Conservation (phyloP, 1,284 basidiomycete species). For the Takashimella tepidaria region DNA sequence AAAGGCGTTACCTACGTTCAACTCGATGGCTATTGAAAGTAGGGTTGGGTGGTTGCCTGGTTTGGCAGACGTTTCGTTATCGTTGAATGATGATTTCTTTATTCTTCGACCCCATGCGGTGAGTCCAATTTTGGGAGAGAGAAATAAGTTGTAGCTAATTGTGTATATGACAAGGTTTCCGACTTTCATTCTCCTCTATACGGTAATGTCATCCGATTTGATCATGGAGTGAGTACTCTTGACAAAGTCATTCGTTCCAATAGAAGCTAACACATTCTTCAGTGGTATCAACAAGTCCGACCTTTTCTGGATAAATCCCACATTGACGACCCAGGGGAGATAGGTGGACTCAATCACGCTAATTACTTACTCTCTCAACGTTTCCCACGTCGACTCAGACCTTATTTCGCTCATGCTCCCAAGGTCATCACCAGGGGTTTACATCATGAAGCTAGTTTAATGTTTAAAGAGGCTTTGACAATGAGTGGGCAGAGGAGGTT, state of each 20-base stretch:
- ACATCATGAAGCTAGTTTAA: conserved; percentile 42
- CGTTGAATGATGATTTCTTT: conserved; percentile 46
- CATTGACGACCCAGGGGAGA: conserved; percentile 38
- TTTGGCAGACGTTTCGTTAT: conserved; percentile 34
- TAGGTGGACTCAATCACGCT: conserved; percentile 42
- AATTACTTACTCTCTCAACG: conserved; percentile 40
- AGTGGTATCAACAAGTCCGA: conserved; percentile 36
- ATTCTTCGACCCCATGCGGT: conserved; percentile 34
- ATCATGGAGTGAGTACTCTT: conserved; percentile 24
- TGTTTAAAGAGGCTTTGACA: conserved; percentile 38
- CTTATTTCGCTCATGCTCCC: conserved; percentile 43
- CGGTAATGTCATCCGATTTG: conserved; percentile 42
- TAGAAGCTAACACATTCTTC: background rate
- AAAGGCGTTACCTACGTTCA: conserved; percentile 41
- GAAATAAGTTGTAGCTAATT: background rate
- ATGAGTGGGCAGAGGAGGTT: conserved; percentile 33
- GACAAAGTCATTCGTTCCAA: background rate
- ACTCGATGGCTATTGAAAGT: conserved; percentile 45
- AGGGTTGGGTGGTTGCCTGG: conserved; percentile 41
- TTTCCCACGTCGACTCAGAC: conserved; percentile 38
- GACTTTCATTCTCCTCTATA: conserved; percentile 43
- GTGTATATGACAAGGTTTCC: conserved; percentile 19
- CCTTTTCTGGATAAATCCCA: conserved; percentile 27
- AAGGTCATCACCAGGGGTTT: conserved; percentile 41
- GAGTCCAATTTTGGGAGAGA: background rate